Percentiles rank a stretch among this genome's conserved stretches.
phyloP scores from a whole-genome alignment of 371 early-diverging fungal species.

The Mortierella sp. region DNA sequence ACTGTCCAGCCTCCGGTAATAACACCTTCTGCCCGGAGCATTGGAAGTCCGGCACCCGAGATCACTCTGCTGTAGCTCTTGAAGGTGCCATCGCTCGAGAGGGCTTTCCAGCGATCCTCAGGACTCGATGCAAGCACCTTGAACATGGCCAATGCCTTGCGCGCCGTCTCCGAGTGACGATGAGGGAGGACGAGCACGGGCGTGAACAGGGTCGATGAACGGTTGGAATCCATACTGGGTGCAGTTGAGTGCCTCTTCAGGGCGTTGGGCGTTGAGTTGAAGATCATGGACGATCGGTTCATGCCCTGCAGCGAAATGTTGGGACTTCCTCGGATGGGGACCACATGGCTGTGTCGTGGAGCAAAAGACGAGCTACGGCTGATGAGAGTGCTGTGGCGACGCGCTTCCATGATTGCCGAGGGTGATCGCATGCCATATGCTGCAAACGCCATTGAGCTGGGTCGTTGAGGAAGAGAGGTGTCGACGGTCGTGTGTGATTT shows the following conservation, averaged over 20 bases:
- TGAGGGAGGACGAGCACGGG: constrained; percentile 44
- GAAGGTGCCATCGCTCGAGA: constrained; percentile 60
- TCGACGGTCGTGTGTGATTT: constrained; percentile 26
- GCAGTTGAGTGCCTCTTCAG: constrained; percentile 44
- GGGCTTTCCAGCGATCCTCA: constrained; percentile 63
- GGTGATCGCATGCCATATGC: constrained; percentile 48
- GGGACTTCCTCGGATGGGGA: constrained; percentile 42
- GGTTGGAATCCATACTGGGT: constrained; percentile 47
- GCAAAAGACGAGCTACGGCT: constrained; percentile 45
- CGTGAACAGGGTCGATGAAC: constrained; percentile 23
- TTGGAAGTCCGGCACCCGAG: constrained; percentile 62
- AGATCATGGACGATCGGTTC: constrained; percentile 14
- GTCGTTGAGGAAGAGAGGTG: constrained; percentile 27
- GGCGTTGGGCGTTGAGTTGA: constrained; percentile 14
- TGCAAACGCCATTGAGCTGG: constrained; percentile 56
- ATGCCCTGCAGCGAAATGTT: constrained; percentile 21
- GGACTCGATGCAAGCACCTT: constrained; percentile 60
- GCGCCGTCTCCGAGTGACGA: constrained; percentile 41
- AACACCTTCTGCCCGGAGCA: constrained; percentile 64
- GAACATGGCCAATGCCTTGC: constrained; percentile 54
- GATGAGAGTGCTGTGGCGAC: constrained; percentile 50
- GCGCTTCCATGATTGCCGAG: constrained; percentile 52
- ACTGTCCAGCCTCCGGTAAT: constrained; percentile 66
- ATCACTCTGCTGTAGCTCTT: constrained; percentile 63
- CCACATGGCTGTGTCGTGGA: constrained; percentile 42